These are phyloP conservation scores for Cutaneotrichosporon dermatis DNA, from an alignment of 1,284 basidiomycete species.

Conservation along the genomic window DNA sequence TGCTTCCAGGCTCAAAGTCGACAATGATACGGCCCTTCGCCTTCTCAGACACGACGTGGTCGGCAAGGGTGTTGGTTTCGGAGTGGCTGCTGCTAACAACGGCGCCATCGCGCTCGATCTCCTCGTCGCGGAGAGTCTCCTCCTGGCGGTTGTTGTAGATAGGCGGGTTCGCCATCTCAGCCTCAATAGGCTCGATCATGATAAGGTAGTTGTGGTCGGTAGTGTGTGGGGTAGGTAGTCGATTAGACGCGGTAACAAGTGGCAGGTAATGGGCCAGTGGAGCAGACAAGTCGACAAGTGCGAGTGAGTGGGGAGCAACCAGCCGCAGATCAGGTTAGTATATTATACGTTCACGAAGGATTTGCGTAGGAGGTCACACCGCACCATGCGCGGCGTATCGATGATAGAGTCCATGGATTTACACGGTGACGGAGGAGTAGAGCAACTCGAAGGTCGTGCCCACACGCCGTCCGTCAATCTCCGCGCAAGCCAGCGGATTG, in stretches of 20 bases:
- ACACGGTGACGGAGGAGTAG: background rate
- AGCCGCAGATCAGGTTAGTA: background rate
- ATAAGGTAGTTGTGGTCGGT: background rate
- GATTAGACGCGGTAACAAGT: background rate
- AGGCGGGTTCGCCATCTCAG: slow-evolving; percentile 36
- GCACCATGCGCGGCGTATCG: too few relatives aligned
- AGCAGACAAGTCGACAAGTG: too few relatives aligned
- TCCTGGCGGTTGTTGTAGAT: slow-evolving; percentile 32
- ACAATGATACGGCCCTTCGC: slow-evolving; percentile 28
- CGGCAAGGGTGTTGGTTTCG: slow-evolving; percentile 6
- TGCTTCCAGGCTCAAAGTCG: slow-evolving; percentile 26
- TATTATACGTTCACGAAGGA: background rate
- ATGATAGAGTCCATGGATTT: background rate
- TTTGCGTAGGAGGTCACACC: too few relatives aligned
- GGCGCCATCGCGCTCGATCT: slow-evolving; percentile 19
- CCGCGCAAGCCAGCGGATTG: background rate
- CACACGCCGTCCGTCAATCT: slow-evolving; percentile 5
- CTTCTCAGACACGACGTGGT: slow-evolving; percentile 11
- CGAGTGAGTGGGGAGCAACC: background rate
- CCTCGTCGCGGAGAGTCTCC: slow-evolving; percentile 23
- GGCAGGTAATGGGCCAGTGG: too few relatives aligned
- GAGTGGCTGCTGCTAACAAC: slow-evolving; percentile 1
- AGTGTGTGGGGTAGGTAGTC: background rate
- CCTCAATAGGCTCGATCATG: slow-evolving; percentile 40
- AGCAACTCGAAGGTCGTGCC: background rate